Conservation (phyloP, 225 moss, liverwort and hornwort species). For the Climacium dendroides region DNA sequence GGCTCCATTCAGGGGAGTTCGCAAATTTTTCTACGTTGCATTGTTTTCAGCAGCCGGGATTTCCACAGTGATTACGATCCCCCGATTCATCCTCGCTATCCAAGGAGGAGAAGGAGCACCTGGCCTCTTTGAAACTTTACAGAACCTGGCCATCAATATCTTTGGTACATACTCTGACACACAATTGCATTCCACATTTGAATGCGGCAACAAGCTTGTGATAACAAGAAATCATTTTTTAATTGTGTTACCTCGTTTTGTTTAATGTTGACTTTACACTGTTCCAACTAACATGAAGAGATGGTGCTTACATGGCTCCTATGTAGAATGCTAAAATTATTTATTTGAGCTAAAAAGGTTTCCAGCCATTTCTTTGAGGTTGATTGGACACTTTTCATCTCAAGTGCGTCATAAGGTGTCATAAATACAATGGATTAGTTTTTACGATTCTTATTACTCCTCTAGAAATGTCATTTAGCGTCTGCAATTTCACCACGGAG, state of each 20-base stretch:
- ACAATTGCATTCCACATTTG: neutral
- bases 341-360: neutral
- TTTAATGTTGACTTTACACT: neutral
- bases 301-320: neutral
- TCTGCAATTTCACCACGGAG: neutral
- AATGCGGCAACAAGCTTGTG: neutral
- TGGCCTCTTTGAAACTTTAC: constrained; percentile 43
- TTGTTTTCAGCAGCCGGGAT: constrained; percentile 75
- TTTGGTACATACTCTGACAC: constrained; percentile 26
- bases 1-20: constrained; percentile 82
- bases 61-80: constrained; percentile 66
- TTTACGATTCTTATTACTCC: neutral
- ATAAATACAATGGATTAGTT: neutral
- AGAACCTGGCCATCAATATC: constrained; percentile 79
- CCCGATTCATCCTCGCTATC: constrained; percentile 66
- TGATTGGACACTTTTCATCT: neutral
- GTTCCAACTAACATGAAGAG: neutral
- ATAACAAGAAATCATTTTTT: neutral
- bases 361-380: neutral
- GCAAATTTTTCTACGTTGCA: constrained; percentile 84
- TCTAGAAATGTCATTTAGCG: neutral
- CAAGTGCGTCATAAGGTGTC: neutral
- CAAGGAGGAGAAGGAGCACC: constrained; percentile 96
- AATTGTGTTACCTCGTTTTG: neutral
- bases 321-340: neutral